Conservation (phyloP, 345 rosid species). For the Eucalyptus regnans region DNA sequence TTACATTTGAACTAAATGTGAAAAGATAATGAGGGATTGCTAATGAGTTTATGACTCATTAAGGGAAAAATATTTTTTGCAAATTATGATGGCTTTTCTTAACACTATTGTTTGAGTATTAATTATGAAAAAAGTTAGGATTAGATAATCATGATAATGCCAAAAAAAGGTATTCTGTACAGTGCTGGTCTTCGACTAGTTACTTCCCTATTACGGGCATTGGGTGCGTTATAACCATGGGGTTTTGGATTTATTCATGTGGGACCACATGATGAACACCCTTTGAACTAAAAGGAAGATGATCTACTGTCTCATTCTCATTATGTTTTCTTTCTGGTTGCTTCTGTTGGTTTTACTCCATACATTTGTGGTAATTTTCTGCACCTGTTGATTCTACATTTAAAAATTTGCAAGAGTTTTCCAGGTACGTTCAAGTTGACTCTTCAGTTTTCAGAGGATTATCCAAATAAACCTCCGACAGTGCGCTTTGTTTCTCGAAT, state of each 20-base stretch:
- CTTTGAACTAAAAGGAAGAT: not conserved
- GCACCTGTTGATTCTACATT: constrained; percentile 30
- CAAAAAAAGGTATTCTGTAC: not conserved
- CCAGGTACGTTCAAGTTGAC: constrained; percentile 53
- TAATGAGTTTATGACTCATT: not conserved
- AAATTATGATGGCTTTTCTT: not conserved
- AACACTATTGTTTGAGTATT: not conserved
- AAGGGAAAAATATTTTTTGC: not conserved
- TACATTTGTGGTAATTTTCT: not conserved
- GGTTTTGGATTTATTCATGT: not conserved
- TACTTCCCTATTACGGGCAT: not conserved
- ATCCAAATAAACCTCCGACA: constrained; percentile 52
- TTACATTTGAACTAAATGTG: not conserved
- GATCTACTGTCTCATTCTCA: not conserved
- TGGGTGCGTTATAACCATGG: not conserved
- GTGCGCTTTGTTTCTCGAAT: constrained; percentile 50
- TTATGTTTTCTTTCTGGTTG: not conserved
- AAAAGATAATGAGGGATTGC: not conserved
- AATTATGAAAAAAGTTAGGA: not conserved
- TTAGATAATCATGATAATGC: not conserved
- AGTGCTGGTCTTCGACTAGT: not conserved
- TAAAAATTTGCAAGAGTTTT: not conserved
- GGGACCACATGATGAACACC: not conserved
- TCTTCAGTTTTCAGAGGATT: constrained; percentile 44
- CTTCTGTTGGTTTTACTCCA: not conserved